Conservation (phyloP, 2,329 filamentous ascomycete genomes). For the Hymenoscyphus fraxineus region DNA sequence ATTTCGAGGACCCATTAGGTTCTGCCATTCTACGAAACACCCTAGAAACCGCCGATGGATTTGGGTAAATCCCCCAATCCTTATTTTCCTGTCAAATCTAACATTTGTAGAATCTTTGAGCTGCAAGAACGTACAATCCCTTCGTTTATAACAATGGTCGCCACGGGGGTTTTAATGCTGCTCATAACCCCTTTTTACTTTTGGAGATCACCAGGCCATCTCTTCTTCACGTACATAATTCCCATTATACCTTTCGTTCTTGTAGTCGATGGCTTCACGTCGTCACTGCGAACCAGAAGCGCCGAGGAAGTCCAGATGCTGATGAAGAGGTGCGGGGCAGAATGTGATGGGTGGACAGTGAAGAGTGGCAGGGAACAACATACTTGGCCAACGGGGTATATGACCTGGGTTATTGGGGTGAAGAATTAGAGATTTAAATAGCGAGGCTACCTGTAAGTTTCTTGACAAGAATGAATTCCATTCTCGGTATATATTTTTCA, state of each 20-base stretch:
- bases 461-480: neutral
- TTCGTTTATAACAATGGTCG: slow-evolving; percentile 50
- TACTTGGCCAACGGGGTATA: slow-evolving; percentile 46
- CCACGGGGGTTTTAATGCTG: slow-evolving; percentile 51
- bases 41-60: slow-evolving; percentile 60
- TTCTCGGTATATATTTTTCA: neutral
- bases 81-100: neutral
- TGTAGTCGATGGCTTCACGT: slow-evolving; percentile 66
- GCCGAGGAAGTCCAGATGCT: slow-evolving; percentile 60
- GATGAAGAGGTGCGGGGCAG: slow-evolving; percentile 49
- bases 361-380: slow-evolving; percentile 40
- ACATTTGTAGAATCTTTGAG: slow-evolving; percentile 57
- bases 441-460: neutral
- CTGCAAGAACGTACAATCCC: slow-evolving; percentile 62
- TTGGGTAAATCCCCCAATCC: slow-evolving; percentile 43
- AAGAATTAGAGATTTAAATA: slow-evolving; percentile 29
- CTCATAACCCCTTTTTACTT: slow-evolving; percentile 49
- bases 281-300: slow-evolving; percentile 62
- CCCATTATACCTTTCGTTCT: slow-evolving; percentile 66
- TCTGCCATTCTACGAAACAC: slow-evolving; percentile 60
- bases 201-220: slow-evolving; percentile 37
- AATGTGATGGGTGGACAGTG: slow-evolving; percentile 41
- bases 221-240: slow-evolving; percentile 63
- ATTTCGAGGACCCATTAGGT: slow-evolving; percentile 65
- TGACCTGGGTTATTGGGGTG: slow-evolving; percentile 43